phyloP scores from a whole-genome alignment of 2,329 filamentous ascomycete genomes.

The Penicillium sp. region DNA sequence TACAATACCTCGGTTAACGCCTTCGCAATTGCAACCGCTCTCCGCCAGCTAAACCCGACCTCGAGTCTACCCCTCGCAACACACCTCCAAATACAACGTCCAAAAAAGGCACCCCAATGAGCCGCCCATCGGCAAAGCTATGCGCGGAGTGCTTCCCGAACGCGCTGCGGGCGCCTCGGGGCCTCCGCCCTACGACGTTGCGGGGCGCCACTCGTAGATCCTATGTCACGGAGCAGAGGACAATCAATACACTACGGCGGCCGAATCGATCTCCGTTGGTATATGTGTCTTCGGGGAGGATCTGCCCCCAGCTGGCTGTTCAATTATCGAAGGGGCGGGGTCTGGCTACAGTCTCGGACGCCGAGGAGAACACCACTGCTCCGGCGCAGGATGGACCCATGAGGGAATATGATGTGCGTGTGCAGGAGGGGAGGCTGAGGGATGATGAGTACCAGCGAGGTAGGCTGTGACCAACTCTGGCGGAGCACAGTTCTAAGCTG shows the following conservation, averaged over 20 bases:
- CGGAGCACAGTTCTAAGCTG: background rate
- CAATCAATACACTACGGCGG: conserved; percentile 3
- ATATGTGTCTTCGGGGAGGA: background rate
- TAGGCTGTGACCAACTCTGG: conserved; percentile 37
- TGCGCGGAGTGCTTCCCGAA: conserved; percentile 30
- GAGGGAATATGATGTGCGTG: conserved; percentile 81
- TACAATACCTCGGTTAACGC: conserved; percentile 24
- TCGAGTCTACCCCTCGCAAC: background rate
- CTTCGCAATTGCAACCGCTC: conserved; percentile 2
- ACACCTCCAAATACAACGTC: conserved; percentile 1
- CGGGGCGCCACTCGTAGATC: conserved; percentile 18
- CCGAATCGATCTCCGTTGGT: background rate
- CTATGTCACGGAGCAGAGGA: conserved; percentile 20
- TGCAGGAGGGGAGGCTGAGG: conserved; percentile 68
- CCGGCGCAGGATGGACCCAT: conserved; percentile 63
- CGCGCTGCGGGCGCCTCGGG: conserved; percentile 24
- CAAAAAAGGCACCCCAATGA: conserved; percentile 22
- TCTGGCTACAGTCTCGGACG: conserved; percentile 19
- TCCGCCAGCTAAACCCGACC: background rate
- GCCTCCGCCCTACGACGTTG: conserved; percentile 15
- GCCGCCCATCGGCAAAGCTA: conserved; percentile 30
- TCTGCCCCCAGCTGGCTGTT: conserved; percentile 20
- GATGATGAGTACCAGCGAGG: conserved; percentile 91
- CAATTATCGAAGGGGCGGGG: conserved; percentile 16
- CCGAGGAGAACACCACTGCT: conserved; percentile 7